These are phyloP conservation scores for Astrothelium macrocarpum DNA, from an alignment of 495 filamentous ascomycete genomes.

Conservation along the genomic window DNA sequence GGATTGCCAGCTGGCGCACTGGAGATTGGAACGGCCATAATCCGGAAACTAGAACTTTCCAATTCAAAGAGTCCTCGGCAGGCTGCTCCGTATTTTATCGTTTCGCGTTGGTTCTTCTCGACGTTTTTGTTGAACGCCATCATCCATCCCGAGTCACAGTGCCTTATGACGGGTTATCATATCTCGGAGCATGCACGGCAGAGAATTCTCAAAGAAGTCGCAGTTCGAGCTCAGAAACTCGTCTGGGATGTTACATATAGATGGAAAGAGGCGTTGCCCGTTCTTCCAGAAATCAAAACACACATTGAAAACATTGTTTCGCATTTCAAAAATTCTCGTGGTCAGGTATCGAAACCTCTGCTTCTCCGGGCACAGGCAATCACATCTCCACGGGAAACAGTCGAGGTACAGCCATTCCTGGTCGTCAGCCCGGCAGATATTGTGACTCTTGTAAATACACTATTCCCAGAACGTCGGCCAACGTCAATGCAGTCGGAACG, in stretches of 20 bases:
- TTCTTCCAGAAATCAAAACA: slow-evolving; percentile 54
- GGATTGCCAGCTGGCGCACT: slow-evolving; percentile 78
- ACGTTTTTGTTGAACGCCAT: slow-evolving; percentile 76
- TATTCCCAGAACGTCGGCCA: slow-evolving; percentile 57
- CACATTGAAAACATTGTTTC: slow-evolving; percentile 70
- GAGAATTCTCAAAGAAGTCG: slow-evolving; percentile 77
- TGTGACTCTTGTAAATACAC: slow-evolving; percentile 56
- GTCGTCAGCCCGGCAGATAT: slow-evolving; percentile 67
- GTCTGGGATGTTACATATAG: slow-evolving; percentile 51
- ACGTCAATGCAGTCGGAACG: slow-evolving; percentile 37
- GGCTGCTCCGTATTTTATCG: slow-evolving; percentile 68
- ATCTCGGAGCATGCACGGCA: slow-evolving; percentile 83
- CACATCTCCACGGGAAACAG: slow-evolving; percentile 58
- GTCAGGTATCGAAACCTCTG: slow-evolving; percentile 43
- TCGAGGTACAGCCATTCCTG: slow-evolving; percentile 62
- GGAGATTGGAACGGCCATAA: slow-evolving; percentile 70
- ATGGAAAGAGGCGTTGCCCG: slow-evolving; percentile 40
- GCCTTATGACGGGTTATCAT: slow-evolving; percentile 82
- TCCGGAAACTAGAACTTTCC: slow-evolving; percentile 59
- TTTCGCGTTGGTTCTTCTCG: slow-evolving; percentile 86
- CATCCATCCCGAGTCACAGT: slow-evolving; percentile 82
- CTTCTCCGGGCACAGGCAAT: slow-evolving; percentile 58
- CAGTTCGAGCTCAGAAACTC: slow-evolving; percentile 62
- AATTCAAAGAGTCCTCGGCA: slow-evolving; percentile 53
- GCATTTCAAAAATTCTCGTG: slow-evolving; percentile 50